Evolutionary conservation across 257 asterid genomes (phyloP).

Genomic region (Dorcoceras hygrometricum): DNA sequence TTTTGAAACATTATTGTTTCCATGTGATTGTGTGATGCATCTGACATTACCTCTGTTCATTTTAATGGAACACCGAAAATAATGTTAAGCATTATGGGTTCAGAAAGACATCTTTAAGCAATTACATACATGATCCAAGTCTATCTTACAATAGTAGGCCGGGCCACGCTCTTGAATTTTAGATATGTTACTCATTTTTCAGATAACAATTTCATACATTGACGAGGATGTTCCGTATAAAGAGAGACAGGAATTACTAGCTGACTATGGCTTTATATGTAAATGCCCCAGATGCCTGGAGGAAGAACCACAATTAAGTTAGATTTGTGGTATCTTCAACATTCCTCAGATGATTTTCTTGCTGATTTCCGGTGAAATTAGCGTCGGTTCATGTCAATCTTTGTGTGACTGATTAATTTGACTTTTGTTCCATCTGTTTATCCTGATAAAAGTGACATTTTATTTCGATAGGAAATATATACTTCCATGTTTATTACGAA

Average conservation of each 20-base stretch:
- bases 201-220: conserved; percentile 88
- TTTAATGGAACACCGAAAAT: not conserved
- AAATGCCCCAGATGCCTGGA: conserved; percentile 67
- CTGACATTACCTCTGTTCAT: not conserved
- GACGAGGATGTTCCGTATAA: conserved; percentile 74
- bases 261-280: conserved; percentile 82
- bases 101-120: too few species aligned
- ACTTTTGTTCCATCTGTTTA: not conserved
- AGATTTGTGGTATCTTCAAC: not conserved
- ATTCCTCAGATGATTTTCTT: not conserved
- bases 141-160: too few species aligned
- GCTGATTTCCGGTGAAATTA: not conserved
- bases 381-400: not conserved
- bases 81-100: not conserved
- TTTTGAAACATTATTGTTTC: not conserved
- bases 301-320: conserved; percentile 35
- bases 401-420: not conserved
- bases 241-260: conserved; percentile 72
- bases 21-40: not conserved
- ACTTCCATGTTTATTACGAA: not conserved
- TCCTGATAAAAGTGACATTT: too few species aligned
- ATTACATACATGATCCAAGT: too few species aligned
- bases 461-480: not conserved
- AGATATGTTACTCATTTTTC: conserved; percentile 18
- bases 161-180: not conserved